phyloP scores from a whole-genome alignment of 805 yeast species.

The Wickerhamomyces canadensis region DNA sequence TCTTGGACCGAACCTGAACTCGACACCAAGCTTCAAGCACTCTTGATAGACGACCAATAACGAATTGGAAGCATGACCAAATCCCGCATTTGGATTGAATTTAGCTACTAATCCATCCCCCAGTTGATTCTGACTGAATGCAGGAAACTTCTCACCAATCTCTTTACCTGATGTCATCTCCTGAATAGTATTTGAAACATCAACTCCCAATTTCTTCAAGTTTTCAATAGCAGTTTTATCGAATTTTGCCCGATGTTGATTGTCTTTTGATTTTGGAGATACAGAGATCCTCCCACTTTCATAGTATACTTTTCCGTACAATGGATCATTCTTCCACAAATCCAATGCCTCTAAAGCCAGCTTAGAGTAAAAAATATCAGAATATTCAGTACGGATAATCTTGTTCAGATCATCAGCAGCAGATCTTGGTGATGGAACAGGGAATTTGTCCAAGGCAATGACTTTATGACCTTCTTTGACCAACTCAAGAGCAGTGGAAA shows the following conservation, averaged over 20 bases:
- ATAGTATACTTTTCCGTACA: slow-evolving; percentile 28
- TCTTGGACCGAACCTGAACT: slow-evolving; percentile 28
- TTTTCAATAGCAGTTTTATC: slow-evolving; percentile 33
- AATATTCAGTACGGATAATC: slow-evolving; percentile 43
- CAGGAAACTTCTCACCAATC: slow-evolving; percentile 24
- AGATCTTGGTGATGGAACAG: slow-evolving; percentile 39
- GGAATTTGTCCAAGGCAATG: slow-evolving; percentile 33
- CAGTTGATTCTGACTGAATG: slow-evolving; percentile 22
- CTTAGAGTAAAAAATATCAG: slow-evolving; percentile 35
- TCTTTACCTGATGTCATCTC: slow-evolving; percentile 26
- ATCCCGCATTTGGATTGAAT: slow-evolving; percentile 38
- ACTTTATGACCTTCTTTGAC: slow-evolving; percentile 27
- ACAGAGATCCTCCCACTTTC: slow-evolving; percentile 39
- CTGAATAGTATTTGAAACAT: slow-evolving; percentile 21
- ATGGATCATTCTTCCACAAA: slow-evolving; percentile 32
- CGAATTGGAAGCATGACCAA: slow-evolving; percentile 37
- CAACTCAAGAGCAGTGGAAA: slow-evolving; percentile 37
- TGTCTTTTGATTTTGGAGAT: slow-evolving; percentile 24
- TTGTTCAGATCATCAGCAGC: slow-evolving; percentile 46
- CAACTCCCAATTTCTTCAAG: slow-evolving; percentile 23
- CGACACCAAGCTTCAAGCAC: slow-evolving; percentile 27
- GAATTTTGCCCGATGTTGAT: slow-evolving; percentile 30
- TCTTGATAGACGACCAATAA: slow-evolving; percentile 27
- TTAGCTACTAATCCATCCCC: slow-evolving; percentile 23
- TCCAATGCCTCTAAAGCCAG: slow-evolving; percentile 40